Percentiles rank a stretch among this genome's conserved stretches.
Conservation (phyloP, 2,329 filamentous ascomycete species). For the Tolypocladium inflatum region DNA sequence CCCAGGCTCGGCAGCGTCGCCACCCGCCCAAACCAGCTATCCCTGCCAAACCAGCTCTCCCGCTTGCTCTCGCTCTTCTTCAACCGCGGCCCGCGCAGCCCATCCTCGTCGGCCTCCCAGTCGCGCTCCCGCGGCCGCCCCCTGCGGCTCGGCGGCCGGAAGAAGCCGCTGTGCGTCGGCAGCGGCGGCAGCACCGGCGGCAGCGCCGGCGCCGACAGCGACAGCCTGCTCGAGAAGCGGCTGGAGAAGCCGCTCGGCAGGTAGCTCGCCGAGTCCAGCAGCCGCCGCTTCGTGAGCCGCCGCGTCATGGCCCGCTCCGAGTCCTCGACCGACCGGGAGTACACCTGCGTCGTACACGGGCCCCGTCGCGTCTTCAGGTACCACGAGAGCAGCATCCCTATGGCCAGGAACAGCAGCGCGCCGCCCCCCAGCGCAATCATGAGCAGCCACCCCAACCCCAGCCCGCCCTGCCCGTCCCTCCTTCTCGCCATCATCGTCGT, state of each 20-base stretch:
- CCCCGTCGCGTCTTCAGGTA: slow-evolving; percentile 14
- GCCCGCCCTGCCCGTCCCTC: slow-evolving; percentile 6
- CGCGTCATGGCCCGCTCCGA: slow-evolving; percentile 10
- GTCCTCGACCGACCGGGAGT: slow-evolving; percentile 16
- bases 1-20: slow-evolving; percentile 27
- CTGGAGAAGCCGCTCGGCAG: slow-evolving; percentile 8
- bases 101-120: slow-evolving; percentile 40
- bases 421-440: slow-evolving; percentile 39
- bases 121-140: slow-evolving; percentile 14
- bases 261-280: slow-evolving; percentile 8
- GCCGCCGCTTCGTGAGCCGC: slow-evolving; percentile 20
- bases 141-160: slow-evolving; percentile 10
- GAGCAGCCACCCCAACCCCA: slow-evolving; percentile 29
- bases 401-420: slow-evolving; percentile 29
- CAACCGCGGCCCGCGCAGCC: slow-evolving; percentile 36
- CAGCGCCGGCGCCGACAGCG: slow-evolving; percentile 17
- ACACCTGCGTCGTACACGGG: slow-evolving; percentile 14
- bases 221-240: slow-evolving; percentile 18
- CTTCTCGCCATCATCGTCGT: slow-evolving; percentile 5
- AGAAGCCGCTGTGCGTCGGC: slow-evolving; percentile 19
- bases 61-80: slow-evolving; percentile 15
- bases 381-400: slow-evolving; percentile 34
- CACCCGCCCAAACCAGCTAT: slow-evolving; percentile 22
- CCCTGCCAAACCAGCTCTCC: slow-evolving; percentile 9
- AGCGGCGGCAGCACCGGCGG: slow-evolving; percentile 18